Evolutionary conservation across 2,329 filamentous ascomycete species (phyloP), one percentile per base, ranked within the genome.

Genomic region (Trichoderma asperellum): DNA sequence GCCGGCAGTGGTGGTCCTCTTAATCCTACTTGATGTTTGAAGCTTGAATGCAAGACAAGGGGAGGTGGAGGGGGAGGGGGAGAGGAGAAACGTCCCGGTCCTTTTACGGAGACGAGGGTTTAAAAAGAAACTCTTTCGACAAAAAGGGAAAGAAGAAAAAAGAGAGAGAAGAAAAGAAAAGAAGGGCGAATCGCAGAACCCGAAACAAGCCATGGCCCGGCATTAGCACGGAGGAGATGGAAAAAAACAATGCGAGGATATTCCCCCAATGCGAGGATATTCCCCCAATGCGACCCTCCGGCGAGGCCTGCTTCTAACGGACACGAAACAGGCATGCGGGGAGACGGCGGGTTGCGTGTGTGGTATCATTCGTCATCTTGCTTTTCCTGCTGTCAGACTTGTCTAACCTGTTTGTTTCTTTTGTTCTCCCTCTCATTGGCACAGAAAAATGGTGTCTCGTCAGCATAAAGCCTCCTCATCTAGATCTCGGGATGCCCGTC

Each of bases 401-500:
- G 8, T 21, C 55, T 35, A 35, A 4, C 55, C 18, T 24, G 35
- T 12, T 32, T 49, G 21, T 21, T 58, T 65, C 14, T 10, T 2
- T 21, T 43, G n/a, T 57, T n/a, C 40, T 16, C 53, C 18, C n/a
- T 35, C 18, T 52, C 55, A 52, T 67, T 67, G 56, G 47, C 47
- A 52, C 21, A 52, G n/a, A 47, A 58, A 40, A n/a, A 43, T n/a
- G 40, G 40, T n/a, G 40, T 37, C 40, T n/a, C 55, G 21, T 49
- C 37, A 57, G 63, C 63, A 58, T 21, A 32, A 66, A 47, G 32
- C n/a, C n/a, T 65, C 52, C 24, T 52, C 53, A 58, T 66, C 53
- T 59, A 59, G 63, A 67, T 67, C 63, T 67, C 63, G 63, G 63
- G 29, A 59, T 67, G 37, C 55, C 52, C 40, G 63, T 67, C 53